phyloP scores from a whole-genome alignment of 2,329 filamentous ascomycete genomes.

The Aspergillus fijiensis region DNA sequence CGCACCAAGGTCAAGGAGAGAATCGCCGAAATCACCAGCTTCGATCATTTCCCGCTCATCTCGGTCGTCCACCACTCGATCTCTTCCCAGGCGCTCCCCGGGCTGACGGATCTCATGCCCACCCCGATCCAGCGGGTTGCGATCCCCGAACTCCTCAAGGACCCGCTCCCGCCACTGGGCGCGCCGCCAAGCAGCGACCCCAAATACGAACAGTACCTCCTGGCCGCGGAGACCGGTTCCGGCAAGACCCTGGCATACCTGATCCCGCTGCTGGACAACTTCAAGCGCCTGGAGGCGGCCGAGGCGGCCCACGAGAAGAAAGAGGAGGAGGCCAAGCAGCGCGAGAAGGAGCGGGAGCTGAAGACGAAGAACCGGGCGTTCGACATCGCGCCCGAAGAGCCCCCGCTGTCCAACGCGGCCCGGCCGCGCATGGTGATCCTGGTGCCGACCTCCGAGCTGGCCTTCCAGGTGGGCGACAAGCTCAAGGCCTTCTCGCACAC shows the following conservation, averaged over 20 bases:
- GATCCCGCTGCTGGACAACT: constrained; percentile 75
- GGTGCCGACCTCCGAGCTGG: constrained; percentile 88
- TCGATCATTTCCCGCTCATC: constrained; percentile 76
- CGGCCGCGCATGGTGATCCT: constrained; percentile 82
- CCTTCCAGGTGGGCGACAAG: constrained; percentile 78
- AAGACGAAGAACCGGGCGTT: constrained; percentile 58
- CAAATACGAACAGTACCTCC: constrained; percentile 67
- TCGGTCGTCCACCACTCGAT: constrained; percentile 71
- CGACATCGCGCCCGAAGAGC: constrained; percentile 58
- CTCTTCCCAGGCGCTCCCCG: constrained; percentile 69
- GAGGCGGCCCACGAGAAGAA: constrained; percentile 62
- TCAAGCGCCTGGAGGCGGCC: constrained; percentile 71
- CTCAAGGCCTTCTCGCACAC: constrained; percentile 80
- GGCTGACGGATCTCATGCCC: constrained; percentile 71
- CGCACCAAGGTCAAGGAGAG: constrained; percentile 61
- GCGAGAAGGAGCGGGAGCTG: constrained; percentile 54
- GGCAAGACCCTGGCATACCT: constrained; percentile 96
- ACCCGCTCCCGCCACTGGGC: constrained; percentile 43
- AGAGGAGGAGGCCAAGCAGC: constrained; percentile 49
- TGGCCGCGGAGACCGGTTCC: constrained; percentile 94
- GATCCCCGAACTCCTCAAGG: constrained; percentile 73
- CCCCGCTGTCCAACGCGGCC: constrained; percentile 68
- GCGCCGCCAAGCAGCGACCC: constrained; percentile 35
- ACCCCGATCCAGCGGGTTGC: constrained; percentile 88
- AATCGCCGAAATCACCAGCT: constrained; percentile 68